A percentile compares a stretch with the other conserved stretches of the same genome.
phyloP scores from a whole-genome alignment of 225 moss, liverwort and hornwort species.

The Bryoerythrophyllum caledonicum region DNA sequence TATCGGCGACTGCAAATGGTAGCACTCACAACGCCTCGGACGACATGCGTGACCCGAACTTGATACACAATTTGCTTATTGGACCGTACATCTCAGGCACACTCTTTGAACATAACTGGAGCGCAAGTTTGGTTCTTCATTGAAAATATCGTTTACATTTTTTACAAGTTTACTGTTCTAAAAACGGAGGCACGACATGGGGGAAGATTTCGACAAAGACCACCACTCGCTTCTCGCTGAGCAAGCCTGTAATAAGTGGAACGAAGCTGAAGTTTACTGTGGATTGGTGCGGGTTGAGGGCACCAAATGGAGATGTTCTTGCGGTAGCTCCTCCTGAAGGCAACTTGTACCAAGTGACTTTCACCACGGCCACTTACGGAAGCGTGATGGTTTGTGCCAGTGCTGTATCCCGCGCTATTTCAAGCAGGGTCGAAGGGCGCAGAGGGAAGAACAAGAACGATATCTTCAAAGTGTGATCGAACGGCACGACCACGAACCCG shows the following conservation, averaged over 20 bases:
- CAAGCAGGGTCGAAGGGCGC: neutral
- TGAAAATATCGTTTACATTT: neutral
- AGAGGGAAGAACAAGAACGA: conserved; percentile 14
- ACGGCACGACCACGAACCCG: conserved; percentile 32
- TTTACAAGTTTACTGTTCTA: too few species aligned
- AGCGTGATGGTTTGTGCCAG: neutral
- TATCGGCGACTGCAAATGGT: too few species aligned
- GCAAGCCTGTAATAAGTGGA: too few species aligned
- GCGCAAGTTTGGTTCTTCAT: neutral
- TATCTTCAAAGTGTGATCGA: conserved; percentile 26
- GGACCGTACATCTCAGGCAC: neutral
- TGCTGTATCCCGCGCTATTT: neutral
- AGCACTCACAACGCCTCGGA: too few species aligned
- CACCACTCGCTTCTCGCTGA: neutral
- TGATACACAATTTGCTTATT: neutral
- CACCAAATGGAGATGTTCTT: too few species aligned
- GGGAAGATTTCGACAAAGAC: too few species aligned
- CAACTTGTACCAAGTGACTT: too few species aligned
- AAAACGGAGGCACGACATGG: too few species aligned
- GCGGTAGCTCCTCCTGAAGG: too few species aligned
- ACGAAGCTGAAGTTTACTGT: too few species aligned
- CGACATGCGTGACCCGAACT: too few species aligned
- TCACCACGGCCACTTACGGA: neutral
- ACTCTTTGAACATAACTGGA: neutral
- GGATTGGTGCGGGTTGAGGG: too few species aligned